phyloP scores from a whole-genome alignment of 2,329 filamentous ascomycete genomes.

The Dactylellina haptotyla region DNA sequence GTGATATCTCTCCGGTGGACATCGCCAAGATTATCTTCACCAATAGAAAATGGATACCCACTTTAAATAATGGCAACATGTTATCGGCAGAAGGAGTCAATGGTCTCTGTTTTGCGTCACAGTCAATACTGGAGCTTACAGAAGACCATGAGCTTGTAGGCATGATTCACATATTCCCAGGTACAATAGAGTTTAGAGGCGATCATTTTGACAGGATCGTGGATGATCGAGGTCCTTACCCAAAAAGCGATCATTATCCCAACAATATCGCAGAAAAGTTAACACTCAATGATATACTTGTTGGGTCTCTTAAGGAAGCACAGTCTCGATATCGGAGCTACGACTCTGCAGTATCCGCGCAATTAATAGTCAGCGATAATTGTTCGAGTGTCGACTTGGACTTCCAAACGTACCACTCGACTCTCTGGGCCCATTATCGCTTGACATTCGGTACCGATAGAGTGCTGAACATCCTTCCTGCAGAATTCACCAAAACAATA shows the following conservation, averaged over 20 bases:
- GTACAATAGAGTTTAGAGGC: conserved; percentile 5
- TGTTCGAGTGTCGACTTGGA: neutral
- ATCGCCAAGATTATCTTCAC: neutral
- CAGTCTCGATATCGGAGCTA: neutral
- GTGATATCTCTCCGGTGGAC: neutral
- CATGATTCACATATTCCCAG: neutral
- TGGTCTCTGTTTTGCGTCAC: conserved; percentile 1
- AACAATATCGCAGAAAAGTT: neutral
- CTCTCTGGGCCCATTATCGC: conserved; percentile 1
- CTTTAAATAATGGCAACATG: neutral
- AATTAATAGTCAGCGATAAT: neutral
- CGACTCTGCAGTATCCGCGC: neutral
- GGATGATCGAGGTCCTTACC: conserved; percentile 1
- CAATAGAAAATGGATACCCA: neutral
- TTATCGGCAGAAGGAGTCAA: neutral
- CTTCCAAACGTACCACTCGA: neutral
- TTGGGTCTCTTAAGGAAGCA: too few species aligned
- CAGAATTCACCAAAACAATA: neutral
- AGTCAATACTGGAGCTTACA: neutral
- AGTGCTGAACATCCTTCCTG: neutral
- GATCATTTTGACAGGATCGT: conserved; percentile 3
- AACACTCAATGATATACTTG: too few species aligned
- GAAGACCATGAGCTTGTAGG: conserved; percentile 8
- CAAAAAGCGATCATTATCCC: neutral
- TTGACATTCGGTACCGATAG: neutral